phyloP scores from a whole-genome alignment of 1,139 yeast species.

The Blastobotrys apis region DNA sequence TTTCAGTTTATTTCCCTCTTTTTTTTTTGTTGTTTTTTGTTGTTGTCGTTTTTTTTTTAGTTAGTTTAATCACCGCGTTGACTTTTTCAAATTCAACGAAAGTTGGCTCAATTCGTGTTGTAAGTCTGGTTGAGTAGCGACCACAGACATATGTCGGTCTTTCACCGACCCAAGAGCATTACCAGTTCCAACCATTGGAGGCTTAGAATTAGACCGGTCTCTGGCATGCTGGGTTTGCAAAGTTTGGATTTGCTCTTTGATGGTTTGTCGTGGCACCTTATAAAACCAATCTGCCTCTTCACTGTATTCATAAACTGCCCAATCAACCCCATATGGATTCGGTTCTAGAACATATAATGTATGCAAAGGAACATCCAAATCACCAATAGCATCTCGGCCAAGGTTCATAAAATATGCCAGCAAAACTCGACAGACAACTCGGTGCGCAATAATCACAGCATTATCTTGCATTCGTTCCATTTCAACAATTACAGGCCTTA shows the following conservation, averaged over 20 bases:
- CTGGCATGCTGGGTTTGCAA: slow-evolving; percentile 14
- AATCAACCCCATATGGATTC: slow-evolving; percentile 92
- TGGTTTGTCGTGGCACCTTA: slow-evolving; percentile 46
- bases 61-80: no score
- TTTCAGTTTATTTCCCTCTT: no score
- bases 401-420: slow-evolving; percentile 86
- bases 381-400: slow-evolving; percentile 78
- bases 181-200: slow-evolving; percentile 14
- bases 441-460: slow-evolving; percentile 74
- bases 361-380: slow-evolving; percentile 87
- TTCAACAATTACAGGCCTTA: slow-evolving; percentile 87
- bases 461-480: slow-evolving; percentile 89
- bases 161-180: slow-evolving; percentile 20
- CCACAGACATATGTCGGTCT: slow-evolving; percentile 27
- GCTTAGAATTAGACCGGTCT: slow-evolving; percentile 14
- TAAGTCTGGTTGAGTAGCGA: slow-evolving; percentile 23
- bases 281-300: slow-evolving; percentile 75
- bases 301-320: slow-evolving; percentile 82
- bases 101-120: no score
- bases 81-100: no score
- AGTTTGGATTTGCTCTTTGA: slow-evolving; percentile 20
- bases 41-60: no score
- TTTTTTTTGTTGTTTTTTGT: no score
- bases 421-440: slow-evolving; percentile 84
- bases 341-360: slow-evolving; percentile 86